Conservation (phyloP, 192 early-diverging fungal genomes). For the Diversispora epigaea region DNA sequence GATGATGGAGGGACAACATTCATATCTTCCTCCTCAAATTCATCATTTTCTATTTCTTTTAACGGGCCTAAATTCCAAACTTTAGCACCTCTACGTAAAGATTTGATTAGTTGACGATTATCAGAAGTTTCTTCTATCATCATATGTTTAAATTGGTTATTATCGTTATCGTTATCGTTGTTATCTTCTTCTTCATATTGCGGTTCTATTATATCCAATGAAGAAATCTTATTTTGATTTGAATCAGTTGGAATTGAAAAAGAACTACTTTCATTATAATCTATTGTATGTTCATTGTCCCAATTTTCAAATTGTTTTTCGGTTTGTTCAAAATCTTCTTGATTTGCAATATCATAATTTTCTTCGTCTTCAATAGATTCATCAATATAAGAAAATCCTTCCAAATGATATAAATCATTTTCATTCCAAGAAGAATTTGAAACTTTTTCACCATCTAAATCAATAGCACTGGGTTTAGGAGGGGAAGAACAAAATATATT, state of each 20-base stretch:
- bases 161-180: neutral
- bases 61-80: neutral
- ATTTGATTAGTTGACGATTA: neutral
- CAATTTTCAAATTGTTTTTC: slow-evolving; percentile 13
- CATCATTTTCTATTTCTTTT: neutral
- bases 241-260: neutral
- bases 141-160: neutral
- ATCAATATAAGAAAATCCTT: slow-evolving; percentile 13
- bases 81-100: neutral
- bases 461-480: neutral
- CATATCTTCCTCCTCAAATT: neutral
- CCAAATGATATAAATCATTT: neutral
- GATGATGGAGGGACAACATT: neutral
- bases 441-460: neutral
- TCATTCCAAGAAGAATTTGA: neutral
- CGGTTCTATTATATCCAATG: neutral
- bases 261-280: neutral
- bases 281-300: neutral
- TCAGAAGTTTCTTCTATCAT: neutral
- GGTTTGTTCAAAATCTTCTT: neutral
- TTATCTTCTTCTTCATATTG: neutral
- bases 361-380: slow-evolving; percentile 11
- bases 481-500: neutral
- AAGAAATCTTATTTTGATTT: neutral
- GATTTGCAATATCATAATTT: neutral